These are phyloP conservation scores for Penicillium arizonense DNA, from an alignment of 495 filamentous ascomycete species.

Conservation along the genomic window DNA sequence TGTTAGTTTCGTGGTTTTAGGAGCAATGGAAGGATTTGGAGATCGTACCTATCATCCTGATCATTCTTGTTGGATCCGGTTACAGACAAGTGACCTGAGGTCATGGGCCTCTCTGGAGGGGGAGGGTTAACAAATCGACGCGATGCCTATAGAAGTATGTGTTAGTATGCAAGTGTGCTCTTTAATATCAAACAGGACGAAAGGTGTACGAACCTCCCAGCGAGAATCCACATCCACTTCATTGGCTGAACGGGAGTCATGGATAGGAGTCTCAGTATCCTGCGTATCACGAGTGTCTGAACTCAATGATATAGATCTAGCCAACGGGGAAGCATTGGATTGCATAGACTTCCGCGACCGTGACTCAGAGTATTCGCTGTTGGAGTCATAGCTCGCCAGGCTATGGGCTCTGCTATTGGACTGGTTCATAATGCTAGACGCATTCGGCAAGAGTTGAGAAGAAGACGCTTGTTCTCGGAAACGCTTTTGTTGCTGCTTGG, in stretches of 20 bases:
- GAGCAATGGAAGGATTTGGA: not conserved
- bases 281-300: conserved; percentile 31
- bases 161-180: conserved; percentile 12
- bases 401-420: conserved; percentile 26
- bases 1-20: conserved; percentile 2
- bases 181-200: not conserved
- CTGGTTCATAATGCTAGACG: conserved; percentile 44
- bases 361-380: conserved; percentile 38
- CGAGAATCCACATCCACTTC: conserved; percentile 44
- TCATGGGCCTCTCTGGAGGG: conserved; percentile 31
- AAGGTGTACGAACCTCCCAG: conserved; percentile 35
- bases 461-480: conserved; percentile 73
- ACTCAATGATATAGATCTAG: conserved; percentile 35
- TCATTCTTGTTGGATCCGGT: conserved; percentile 27
- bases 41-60: conserved; percentile 40
- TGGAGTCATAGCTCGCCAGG: conserved; percentile 38
- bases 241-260: conserved; percentile 35
- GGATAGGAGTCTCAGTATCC: conserved; percentile 20
- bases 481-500: conserved; percentile 71
- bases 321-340: conserved; percentile 39
- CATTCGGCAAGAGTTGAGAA: conserved; percentile 46
- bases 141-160: conserved; percentile 28
- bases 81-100: conserved; percentile 23
- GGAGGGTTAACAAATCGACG: conserved; percentile 39
- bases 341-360: conserved; percentile 38